Percentiles rank a stretch among this genome's conserved stretches.
Evolutionary conservation across 257 asterid species (phyloP).

Genomic region (Lavandula angustifolia): DNA sequence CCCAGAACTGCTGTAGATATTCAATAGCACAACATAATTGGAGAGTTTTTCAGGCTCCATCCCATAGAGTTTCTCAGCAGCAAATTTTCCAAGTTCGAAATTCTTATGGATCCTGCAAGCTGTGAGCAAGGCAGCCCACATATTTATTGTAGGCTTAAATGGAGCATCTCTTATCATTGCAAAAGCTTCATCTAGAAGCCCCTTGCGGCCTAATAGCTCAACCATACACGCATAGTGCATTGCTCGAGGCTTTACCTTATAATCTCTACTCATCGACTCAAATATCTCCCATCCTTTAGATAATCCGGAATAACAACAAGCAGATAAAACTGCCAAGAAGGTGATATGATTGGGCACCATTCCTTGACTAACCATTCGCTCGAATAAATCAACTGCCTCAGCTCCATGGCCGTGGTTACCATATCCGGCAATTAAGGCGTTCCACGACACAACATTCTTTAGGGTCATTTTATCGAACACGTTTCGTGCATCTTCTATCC

Average conservation of each 20-base stretch:
- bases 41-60: conserved; percentile 87
- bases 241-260: conserved; percentile 73
- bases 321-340: conserved; percentile 71
- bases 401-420: conserved; percentile 75
- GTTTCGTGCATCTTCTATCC: conserved; percentile 75
- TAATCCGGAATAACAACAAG: conserved; percentile 79
- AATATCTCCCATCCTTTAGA: conserved; percentile 78
- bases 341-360: conserved; percentile 82
- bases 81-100: conserved; percentile 75
- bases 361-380: conserved; percentile 64
- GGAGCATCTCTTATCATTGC: conserved; percentile 71
- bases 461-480: conserved; percentile 71
- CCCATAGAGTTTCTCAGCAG: conserved; percentile 78
- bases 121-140: conserved; percentile 96
- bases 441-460: conserved; percentile 76
- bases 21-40: conserved; percentile 73
- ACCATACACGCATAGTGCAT: conserved; percentile 88
- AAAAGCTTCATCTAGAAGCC: conserved; percentile 77
- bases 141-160: conserved; percentile 60
- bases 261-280: conserved; percentile 67
- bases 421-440: conserved; percentile 79
- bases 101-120: conserved; percentile 83
- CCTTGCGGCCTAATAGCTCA: conserved; percentile 79
- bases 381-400: conserved; percentile 70
- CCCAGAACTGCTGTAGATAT: conserved; percentile 60